Percentiles rank a stretch among this genome's conserved stretches.
phyloP scores from a whole-genome alignment of 140 eudicot species.

The Ambrosia hybrid region DNA sequence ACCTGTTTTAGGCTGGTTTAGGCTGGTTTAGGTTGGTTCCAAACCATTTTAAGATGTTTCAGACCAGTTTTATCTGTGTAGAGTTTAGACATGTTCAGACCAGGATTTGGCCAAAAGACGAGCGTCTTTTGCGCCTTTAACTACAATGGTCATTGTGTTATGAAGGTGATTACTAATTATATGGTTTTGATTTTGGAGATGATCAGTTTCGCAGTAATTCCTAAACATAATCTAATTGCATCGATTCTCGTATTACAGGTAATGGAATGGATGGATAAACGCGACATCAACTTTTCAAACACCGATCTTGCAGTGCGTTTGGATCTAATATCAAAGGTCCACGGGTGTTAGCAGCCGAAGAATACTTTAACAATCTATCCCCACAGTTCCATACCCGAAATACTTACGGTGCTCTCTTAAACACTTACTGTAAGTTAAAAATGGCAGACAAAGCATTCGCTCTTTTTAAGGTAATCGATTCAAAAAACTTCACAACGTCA shows the following conservation, averaged over 20 bases:
- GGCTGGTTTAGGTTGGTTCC: no score
- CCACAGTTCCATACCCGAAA: constrained; percentile 39
- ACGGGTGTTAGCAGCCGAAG: constrained; percentile 78
- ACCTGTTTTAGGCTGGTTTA: no score
- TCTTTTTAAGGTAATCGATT: constrained; percentile 54
- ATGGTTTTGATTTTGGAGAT: no score
- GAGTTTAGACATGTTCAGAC: no score
- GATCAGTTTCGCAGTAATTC: no score
- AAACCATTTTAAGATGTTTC: no score
- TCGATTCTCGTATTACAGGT: constrained; percentile 43
- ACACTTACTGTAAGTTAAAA: constrained; percentile 62
- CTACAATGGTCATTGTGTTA: no score
- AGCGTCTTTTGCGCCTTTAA: no score
- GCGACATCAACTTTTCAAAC: constrained; percentile 39
- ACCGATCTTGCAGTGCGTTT: constrained; percentile 51
- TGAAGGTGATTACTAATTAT: no score
- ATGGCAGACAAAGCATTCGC: constrained; percentile 59
- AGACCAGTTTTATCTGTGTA: no score
- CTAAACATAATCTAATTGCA: constrained; percentile 3
- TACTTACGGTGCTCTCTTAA: constrained; percentile 78
- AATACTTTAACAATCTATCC: constrained; percentile 56
- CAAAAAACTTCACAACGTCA: constrained; percentile 39
- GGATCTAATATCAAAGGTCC: constrained; percentile 60
- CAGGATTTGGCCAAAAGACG: no score
- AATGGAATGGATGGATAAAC: constrained; percentile 83